Evolutionary conservation across 768 basidiomycete species (phyloP), one percentile per base, ranked within the genome.

Genomic region (Podaxis carcinomalis): DNA sequence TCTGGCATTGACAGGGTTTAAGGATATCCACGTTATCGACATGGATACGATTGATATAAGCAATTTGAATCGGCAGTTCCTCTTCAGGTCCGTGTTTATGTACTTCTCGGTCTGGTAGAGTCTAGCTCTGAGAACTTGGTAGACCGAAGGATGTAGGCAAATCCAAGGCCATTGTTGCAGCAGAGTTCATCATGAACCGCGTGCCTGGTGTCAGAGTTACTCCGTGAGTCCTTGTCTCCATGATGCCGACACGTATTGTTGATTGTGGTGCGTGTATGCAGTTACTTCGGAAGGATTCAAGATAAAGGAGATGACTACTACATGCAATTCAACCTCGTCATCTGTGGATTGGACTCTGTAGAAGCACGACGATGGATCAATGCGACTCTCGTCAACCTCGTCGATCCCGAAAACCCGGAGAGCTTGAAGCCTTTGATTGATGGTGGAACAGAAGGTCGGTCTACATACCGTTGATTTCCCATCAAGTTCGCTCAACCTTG

Each of bases 1-100:
- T 74, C 84, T 99, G 53, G 96, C 97, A 23, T 76, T 98, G 66
- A 90, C 93, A 49, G 97, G 97, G 25, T 99, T 98, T 86, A 92
- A 90, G 74, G 92, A 98, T 69, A 97, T 98, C 66, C 94, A 98
- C 79, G 95, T 99, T 63, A 98, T 99, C 71, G 97, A 99, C 80
- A 98, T 99, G 95, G 96, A 99, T 80, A 98, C 96, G 14, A 99
- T 98, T 72, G 96, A 99, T 76, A 92, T 99, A 70, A 98, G 95
- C 70, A 99, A 99, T 74, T 81, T 99, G 65, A 99, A 99, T 74
- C 84, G 97, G 53, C 97, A 99, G 75, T 99, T 99, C 73, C 79
- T 99, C 23, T 99, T 99, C 79, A 85, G 97, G 96, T 93, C 65
- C 54, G 77, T 70, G 19, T 57, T 19, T 11, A n/a, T 23, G 52